Base-by-base conservation (phyloP, 2,329 filamentous ascomycete genomes). In the Chaetomium sp. region DNA sequence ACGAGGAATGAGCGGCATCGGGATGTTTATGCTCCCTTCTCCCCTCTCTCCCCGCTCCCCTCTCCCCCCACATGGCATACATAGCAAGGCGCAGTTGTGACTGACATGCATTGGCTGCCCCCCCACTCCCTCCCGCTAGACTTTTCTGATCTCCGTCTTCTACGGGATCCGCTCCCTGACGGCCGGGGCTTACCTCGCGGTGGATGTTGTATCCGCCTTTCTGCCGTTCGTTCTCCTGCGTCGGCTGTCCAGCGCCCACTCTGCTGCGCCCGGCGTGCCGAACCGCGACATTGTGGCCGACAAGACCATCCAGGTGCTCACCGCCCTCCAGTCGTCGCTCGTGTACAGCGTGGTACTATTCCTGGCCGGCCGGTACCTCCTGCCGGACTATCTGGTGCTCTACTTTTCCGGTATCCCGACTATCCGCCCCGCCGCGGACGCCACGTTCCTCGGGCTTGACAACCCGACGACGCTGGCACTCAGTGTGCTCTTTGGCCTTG, bases 271-370 rank as follows among this genome's bases (percentile, higher is more conserved):
- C 33, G 68, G 74, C 45, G 73, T 81, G 34, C 76, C 80, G 52
- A 87, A 87, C 68, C 79, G 79, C 59, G 80, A 82, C 60, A 85
- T 90, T 60, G 72, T 88, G 52, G 74, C 77, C 52, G 87, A 91
- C 68, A 71, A 75, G 36, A 72, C 75, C 10, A 82, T 89, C 55
- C 80, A 81, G 54, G 63, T 82, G 19, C 82, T 85, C 63, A 90
- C 86, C 12, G 81, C 81, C 2, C 68, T 87, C 11, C 79, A 94
- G 42, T 83, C 88, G 3, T 80, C 86, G 6, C 78, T 81, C 51
- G 84, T 95, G 60, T 95, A 94, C 74, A 82, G 81, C 54, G 77
- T 91, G n/a, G 76, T 82, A 1, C 72, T 96, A 35, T 88, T 87
- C 65, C 71, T 81, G 51, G 84, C 86, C 53, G 85, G 88, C 69